phyloP scores from a whole-genome alignment of 2,329 filamentous ascomycete genomes.

The Aspergillus ustus region DNA sequence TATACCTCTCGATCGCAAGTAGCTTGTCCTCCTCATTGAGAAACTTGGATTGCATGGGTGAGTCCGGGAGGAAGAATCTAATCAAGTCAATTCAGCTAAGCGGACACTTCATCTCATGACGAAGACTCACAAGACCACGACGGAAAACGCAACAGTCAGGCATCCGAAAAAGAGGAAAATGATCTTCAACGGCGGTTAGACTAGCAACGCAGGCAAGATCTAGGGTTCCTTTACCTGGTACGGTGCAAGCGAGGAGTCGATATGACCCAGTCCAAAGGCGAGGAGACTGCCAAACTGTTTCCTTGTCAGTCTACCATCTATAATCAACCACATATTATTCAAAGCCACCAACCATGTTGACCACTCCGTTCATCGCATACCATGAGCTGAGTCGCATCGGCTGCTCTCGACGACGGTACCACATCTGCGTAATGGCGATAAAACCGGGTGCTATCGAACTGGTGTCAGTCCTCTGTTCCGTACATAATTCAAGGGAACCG shows the following conservation, averaged over 20 bases:
- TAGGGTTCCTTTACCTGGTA: constrained; percentile 52
- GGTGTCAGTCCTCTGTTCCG: not conserved
- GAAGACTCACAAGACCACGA: constrained; percentile 51
- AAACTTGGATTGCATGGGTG: constrained; percentile 64
- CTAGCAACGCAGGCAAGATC: accelerated
- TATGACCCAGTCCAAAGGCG: constrained; percentile 58
- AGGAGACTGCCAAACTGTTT: constrained; percentile 55
- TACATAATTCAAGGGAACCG: too few species aligned
- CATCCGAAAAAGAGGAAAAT: constrained; percentile 47
- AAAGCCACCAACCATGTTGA: constrained; percentile 49
- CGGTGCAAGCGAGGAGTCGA: constrained; percentile 50
- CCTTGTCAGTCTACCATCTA: not conserved
- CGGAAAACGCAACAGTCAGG: constrained; percentile 57
- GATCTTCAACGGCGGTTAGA: constrained; percentile 26
- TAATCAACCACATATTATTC: not conserved
- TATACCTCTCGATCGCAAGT: constrained; percentile 59
- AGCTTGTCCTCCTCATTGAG: constrained; percentile 61
- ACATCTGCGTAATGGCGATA: constrained; percentile 60
- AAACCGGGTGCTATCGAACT: constrained; percentile 53
- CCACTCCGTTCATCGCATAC: constrained; percentile 62
- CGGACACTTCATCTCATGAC: not conserved
- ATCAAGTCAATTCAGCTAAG: constrained; percentile 3
- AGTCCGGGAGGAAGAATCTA: constrained; percentile 64
- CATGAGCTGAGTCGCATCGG: constrained; percentile 56
- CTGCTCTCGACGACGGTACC: constrained; percentile 59